Evolutionary conservation across 106 monocot species (phyloP).

Genomic region (Phalaenopsis aphrodite): DNA sequence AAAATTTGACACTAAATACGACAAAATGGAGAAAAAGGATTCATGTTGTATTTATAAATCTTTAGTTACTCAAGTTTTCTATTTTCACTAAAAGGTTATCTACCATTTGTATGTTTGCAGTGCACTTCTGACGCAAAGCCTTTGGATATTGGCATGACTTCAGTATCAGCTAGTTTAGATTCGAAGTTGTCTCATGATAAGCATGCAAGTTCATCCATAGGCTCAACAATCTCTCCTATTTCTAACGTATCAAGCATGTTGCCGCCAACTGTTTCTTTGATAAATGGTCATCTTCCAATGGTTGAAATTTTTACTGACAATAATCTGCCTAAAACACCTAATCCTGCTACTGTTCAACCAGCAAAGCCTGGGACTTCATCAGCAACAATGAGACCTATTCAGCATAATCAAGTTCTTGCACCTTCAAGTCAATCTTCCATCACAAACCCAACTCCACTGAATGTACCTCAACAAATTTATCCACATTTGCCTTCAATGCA

Average conservation of each 20-base stretch:
- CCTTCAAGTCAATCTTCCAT: slow-evolving; percentile 31
- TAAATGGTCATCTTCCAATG: slow-evolving; percentile 25
- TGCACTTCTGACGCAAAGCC: slow-evolving; percentile 13
- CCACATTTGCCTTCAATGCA: slow-evolving; percentile 29
- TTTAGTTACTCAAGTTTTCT: background rate
- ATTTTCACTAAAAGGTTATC: background rate
- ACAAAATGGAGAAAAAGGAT: no score
- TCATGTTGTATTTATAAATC: background rate
- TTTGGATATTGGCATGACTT: slow-evolving; percentile 4
- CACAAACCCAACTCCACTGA: slow-evolving; percentile 22
- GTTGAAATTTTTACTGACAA: slow-evolving; percentile 17
- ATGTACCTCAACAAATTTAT: slow-evolving; percentile 39
- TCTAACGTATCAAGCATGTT: slow-evolving; percentile 19
- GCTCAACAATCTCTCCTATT: slow-evolving; percentile 8
- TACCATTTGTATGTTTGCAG: slow-evolving; percentile 30
- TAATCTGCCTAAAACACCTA: slow-evolving; percentile 14
- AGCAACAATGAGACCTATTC: slow-evolving; percentile 21
- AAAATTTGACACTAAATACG: no score
- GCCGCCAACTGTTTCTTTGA: slow-evolving; percentile 17
- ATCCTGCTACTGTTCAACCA: slow-evolving; percentile 12
- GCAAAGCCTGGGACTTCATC: slow-evolving; percentile 21
- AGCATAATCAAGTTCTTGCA: slow-evolving; percentile 21
- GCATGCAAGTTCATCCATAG: slow-evolving; percentile 16
- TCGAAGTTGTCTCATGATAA: slow-evolving; percentile 12
- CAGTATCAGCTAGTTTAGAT: slow-evolving; percentile 20